phyloP scores from a whole-genome alignment of 2,329 filamentous ascomycete genomes.

The Penicillium sp. region DNA sequence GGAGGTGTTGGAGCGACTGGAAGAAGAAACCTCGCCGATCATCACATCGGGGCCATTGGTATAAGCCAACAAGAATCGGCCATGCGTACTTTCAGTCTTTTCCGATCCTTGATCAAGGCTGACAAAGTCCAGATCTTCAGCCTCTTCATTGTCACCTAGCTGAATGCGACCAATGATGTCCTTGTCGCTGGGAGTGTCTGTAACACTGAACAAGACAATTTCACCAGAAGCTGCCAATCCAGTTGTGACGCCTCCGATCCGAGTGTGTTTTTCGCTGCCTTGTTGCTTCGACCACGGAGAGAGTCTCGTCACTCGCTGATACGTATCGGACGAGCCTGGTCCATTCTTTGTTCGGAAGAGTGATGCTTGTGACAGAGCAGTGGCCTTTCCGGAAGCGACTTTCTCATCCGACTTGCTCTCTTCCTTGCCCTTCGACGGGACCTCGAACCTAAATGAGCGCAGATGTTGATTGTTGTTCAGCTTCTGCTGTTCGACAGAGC shows the following conservation, averaged over 20 bases:
- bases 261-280: conserved; percentile 53
- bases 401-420: conserved; percentile 10
- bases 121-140: conserved; percentile 48
- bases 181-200: conserved; percentile 50
- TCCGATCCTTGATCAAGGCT: conserved; percentile 28
- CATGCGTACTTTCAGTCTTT: conserved; percentile 12
- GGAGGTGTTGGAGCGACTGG: conserved; percentile 45
- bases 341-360: conserved; percentile 49
- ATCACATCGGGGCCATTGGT: conserved; percentile 76
- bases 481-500: conserved; percentile 68
- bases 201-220: conserved; percentile 76
- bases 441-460: conserved; percentile 68
- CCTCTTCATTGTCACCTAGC: conserved; percentile 54
- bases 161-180: conserved; percentile 58
- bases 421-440: conserved; percentile 43
- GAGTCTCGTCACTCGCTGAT: conserved; percentile 60
- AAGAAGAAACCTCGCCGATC: conserved; percentile 60
- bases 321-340: conserved; percentile 51
- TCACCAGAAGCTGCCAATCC: conserved; percentile 75
- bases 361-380: conserved; percentile 51
- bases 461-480: conserved; percentile 83
- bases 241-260: conserved; percentile 77
- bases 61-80: conserved; percentile 71
- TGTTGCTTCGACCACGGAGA: conserved; percentile 50
- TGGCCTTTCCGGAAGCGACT: conserved; percentile 37